These are phyloP conservation scores for Tolypocladium sp. DNA, from an alignment of 2,329 filamentous ascomycete genomes.

Conservation along the genomic window DNA sequence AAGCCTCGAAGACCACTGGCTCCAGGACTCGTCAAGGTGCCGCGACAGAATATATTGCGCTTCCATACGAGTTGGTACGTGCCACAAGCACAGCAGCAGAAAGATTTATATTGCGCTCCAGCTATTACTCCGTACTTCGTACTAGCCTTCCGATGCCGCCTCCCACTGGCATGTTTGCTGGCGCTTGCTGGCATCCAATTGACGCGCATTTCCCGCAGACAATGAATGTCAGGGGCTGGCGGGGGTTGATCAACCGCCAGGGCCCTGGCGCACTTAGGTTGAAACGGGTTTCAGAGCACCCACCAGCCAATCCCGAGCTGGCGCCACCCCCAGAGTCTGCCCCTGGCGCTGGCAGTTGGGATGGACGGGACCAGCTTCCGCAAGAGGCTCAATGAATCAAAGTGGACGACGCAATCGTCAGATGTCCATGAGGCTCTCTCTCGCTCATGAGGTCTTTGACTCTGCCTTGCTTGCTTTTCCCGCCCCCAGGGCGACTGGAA, in stretches of 20 bases:
- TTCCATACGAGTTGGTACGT: background rate
- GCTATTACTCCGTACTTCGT: too few relatives aligned
- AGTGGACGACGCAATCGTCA: too few relatives aligned
- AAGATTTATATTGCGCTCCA: too few relatives aligned
- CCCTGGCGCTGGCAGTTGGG: background rate
- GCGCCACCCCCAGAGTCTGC: background rate
- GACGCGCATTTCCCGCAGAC: background rate
- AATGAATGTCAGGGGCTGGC: background rate
- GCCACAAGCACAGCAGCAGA: too few relatives aligned
- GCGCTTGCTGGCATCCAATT: background rate
- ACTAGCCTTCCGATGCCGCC: background rate
- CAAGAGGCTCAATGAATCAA: background rate
- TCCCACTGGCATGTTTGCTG: background rate
- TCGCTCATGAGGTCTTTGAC: background rate
- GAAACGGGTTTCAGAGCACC: background rate
- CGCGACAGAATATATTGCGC: background rate
- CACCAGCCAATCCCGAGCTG: background rate
- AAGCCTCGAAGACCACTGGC: background rate
- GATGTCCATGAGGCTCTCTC: too few relatives aligned
- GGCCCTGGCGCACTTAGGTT: background rate
- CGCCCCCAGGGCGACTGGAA: background rate
- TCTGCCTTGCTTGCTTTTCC: background rate
- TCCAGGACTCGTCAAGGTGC: background rate
- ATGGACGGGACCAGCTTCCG: background rate
- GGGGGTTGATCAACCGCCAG: background rate